Evolutionary conservation across 805 yeast species (phyloP), one percentile per base, ranked within the genome.

Genomic region (Myxozyma sirexii): DNA sequence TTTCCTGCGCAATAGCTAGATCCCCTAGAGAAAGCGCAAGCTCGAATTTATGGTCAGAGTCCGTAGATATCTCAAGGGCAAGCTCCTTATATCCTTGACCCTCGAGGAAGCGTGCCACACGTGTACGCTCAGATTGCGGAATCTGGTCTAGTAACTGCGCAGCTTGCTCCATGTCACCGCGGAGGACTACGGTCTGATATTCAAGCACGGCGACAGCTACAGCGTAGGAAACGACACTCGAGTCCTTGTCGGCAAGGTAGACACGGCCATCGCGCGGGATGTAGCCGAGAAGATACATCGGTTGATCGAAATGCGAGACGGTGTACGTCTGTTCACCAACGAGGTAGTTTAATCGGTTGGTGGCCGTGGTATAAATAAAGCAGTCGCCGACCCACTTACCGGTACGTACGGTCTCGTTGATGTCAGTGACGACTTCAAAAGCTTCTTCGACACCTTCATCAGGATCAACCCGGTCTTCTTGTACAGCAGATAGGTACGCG

Each of bases 361-460:
- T 80, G 19, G 84, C 71, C 1, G 97, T 90, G 15, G 97, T 90
- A 78, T 87, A 94, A 55, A 94, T 84, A 73, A 93, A 92, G 47
- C 94, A 97, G 77, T 94, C 98, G 67, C 98, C 99, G 69, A 92
- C 91, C 91, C 97, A 94, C 74, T 86, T 87, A 70, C 97, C 97
- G 29, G 96, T 86, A 61, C 88, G 84, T 39, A 93, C 83, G 19
- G 85, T 77, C 72, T 94, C 99, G 59, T 83, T 82, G 60, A 90
- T 82, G 63, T 96, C 96, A 69, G 86, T 83, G 58, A 90, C 78
- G 24, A 92, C 92, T 56, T 89, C 96, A 72, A 94, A 90, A 15
- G 93, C 83, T 39, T 82, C 87, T 70, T 88, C 97, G 38, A 88
- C 88, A 66, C 97, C 98, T 72, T 91, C 97, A 71, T 90, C 96